Conservation (phyloP, 1,284 basidiomycete species). For the Cerioporus squamosus region DNA sequence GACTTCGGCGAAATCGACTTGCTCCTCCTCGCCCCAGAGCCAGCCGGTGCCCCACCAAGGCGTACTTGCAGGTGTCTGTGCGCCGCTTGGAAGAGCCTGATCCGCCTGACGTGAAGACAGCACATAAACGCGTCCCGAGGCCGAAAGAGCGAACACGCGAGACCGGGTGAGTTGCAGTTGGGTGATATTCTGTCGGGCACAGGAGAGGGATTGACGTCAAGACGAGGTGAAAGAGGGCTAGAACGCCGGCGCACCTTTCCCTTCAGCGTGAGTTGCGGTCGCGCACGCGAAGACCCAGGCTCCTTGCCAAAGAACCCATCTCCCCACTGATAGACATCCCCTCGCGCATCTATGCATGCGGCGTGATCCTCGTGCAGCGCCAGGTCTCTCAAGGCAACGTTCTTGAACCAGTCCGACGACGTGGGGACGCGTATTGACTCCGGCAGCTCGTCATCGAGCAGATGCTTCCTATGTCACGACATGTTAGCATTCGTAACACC, state of each 20-base stretch:
- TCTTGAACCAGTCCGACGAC: slow-evolving; percentile 58
- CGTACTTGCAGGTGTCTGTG: slow-evolving; percentile 44
- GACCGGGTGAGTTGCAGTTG: slow-evolving; percentile 59
- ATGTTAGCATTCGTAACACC: not conserved
- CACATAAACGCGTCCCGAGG: slow-evolving; percentile 75
- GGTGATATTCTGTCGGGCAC: slow-evolving; percentile 62
- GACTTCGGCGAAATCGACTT: slow-evolving; percentile 54
- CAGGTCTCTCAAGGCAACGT: slow-evolving; percentile 77
- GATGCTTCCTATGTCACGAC: slow-evolving; percentile 42
- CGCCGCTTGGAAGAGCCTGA: slow-evolving; percentile 45
- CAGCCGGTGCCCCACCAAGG: slow-evolving; percentile 61
- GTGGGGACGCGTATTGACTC: slow-evolving; percentile 54
- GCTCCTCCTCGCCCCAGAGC: slow-evolving; percentile 60
- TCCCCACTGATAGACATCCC: slow-evolving; percentile 93
- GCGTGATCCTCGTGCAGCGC: slow-evolving; percentile 76
- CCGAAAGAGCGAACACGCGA: slow-evolving; percentile 74
- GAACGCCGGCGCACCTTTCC: slow-evolving; percentile 65
- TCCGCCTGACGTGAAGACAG: slow-evolving; percentile 57
- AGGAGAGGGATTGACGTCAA: not conserved
- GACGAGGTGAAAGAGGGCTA: not conserved
- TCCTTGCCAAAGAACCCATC: slow-evolving; percentile 56
- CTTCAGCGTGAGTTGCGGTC: slow-evolving; percentile 59
- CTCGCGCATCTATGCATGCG: slow-evolving; percentile 84
- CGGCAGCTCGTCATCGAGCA: slow-evolving; percentile 37
- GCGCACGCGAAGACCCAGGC: slow-evolving; percentile 26